Percentiles rank a stretch among this genome's conserved stretches.
These are phyloP conservation scores for Prunella vulgaris DNA, from an alignment of 257 asterid species.

Conservation along the genomic window DNA sequence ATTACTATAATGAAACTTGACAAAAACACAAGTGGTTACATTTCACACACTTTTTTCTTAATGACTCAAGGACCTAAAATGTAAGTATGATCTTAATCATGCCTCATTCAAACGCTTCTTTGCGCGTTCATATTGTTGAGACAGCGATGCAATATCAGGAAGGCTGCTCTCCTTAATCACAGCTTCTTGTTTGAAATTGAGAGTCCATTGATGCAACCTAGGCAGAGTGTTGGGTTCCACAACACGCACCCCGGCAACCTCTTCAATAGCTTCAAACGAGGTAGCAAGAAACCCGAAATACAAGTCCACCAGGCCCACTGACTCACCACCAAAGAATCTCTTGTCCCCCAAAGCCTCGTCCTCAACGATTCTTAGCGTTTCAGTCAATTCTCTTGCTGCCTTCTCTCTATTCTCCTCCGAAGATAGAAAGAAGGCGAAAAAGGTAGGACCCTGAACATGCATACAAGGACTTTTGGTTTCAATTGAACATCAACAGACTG, in stretches of 20 bases:
- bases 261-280: slow-evolving; percentile 18
- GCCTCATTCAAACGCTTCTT: slow-evolving; percentile 13
- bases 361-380: slow-evolving; percentile 27
- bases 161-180: slow-evolving; percentile 27
- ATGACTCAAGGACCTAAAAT: too few species aligned
- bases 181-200: slow-evolving; percentile 30
- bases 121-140: slow-evolving; percentile 14
- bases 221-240: slow-evolving; percentile 31
- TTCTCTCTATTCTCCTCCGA: slow-evolving; percentile 29
- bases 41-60: too few species aligned
- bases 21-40: too few species aligned
- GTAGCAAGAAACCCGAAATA: slow-evolving; percentile 30
- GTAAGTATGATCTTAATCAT: too few species aligned
- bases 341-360: slow-evolving; percentile 40
- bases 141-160: slow-evolving; percentile 21
- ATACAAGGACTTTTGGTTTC: too few species aligned
- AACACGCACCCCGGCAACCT: slow-evolving; percentile 23
- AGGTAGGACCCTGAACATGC: slow-evolving; percentile 6
- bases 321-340: slow-evolving; percentile 38
- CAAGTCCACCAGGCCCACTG: slow-evolving; percentile 37
- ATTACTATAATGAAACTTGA: too few species aligned
- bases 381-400: slow-evolving; percentile 14
- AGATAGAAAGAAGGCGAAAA: slow-evolving; percentile 23
- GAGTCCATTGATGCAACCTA: slow-evolving; percentile 29
- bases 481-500: too few species aligned